Percentiles rank a stretch among this genome's conserved stretches.
Evolutionary conservation across 805 yeast genomes (phyloP).

Genomic region (Martiniozyma abietophila): DNA sequence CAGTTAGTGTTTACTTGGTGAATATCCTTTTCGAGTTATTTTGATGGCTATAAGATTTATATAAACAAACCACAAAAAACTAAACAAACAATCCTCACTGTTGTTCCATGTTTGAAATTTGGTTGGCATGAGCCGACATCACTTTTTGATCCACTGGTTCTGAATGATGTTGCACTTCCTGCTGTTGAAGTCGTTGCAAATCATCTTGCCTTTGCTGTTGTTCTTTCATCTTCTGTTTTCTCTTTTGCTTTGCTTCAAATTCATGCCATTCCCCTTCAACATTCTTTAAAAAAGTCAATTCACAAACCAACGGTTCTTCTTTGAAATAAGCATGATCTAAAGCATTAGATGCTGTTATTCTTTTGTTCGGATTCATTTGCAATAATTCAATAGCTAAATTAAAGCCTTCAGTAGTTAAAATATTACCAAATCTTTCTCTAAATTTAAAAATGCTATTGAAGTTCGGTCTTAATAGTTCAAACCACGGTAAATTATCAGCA

Average conservation of each 20-base stretch:
- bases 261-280: conserved; percentile 92
- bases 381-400: conserved; percentile 59
- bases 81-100: conserved; percentile 4
- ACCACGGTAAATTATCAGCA: conserved; percentile 83
- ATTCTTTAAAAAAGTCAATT: conserved; percentile 44
- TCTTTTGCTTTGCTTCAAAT: conserved; percentile 80
- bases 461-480: conserved; percentile 67
- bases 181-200: conserved; percentile 38
- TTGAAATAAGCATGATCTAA: conserved; percentile 61
- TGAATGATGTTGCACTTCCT: background rate
- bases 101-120: too few relatives aligned
- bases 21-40: too few relatives aligned
- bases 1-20: too few relatives aligned
- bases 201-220: conserved; percentile 32
- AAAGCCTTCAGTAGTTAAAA: conserved; percentile 44
- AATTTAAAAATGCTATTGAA: conserved; percentile 31
- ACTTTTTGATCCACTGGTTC: background rate
- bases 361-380: conserved; percentile 53
- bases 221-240: conserved; percentile 30
- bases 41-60: too few relatives aligned
- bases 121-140: too few relatives aligned
- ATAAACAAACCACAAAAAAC: too few relatives aligned
- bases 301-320: conserved; percentile 58
- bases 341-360: conserved; percentile 65
- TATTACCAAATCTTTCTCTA: conserved; percentile 30